Evolutionary conservation across 306 rosid genomes (phyloP).

Genomic region (Clitoria ternatea): DNA sequence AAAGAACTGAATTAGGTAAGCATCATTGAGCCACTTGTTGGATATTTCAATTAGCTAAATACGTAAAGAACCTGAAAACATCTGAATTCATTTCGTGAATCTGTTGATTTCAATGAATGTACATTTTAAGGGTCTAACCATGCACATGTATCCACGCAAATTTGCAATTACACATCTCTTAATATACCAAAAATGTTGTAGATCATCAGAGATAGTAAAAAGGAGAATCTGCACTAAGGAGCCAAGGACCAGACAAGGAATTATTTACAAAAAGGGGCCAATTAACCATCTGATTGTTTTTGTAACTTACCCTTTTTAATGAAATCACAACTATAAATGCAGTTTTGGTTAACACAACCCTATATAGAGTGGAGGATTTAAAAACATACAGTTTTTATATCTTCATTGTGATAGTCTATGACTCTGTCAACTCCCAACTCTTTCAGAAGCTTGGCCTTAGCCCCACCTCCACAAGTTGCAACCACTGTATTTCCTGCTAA

Average conservation of each 20-base stretch:
- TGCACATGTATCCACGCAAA: neutral
- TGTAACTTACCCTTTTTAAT: neutral
- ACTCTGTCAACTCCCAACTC: constrained; percentile 90
- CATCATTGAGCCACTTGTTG: neutral
- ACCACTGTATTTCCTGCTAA: constrained; percentile 83
- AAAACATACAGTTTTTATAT: constrained; percentile 65
- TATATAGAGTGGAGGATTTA: constrained; percentile 2
- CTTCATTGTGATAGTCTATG: constrained; percentile 84
- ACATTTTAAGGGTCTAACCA: neutral
- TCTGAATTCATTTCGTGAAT: neutral
- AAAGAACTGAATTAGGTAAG: neutral
- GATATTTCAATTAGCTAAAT: neutral
- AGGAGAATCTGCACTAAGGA: neutral
- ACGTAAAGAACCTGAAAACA: neutral
- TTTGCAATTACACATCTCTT: too few relatives aligned
- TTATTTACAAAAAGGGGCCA: neutral
- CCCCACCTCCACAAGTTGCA: constrained; percentile 93
- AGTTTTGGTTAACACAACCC: constrained; percentile 1
- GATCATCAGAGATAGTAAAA: neutral
- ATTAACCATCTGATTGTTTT: neutral
- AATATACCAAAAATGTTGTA: constrained; percentile 6
- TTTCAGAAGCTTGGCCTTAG: constrained; percentile 76
- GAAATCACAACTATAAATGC: neutral
- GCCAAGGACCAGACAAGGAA: neutral
- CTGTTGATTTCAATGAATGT: constrained; percentile 1